Percentiles rank a stretch among this genome's conserved stretches.
Conservation (phyloP, 1,284 basidiomycete species). For the Fomitopsis betulina region DNA sequence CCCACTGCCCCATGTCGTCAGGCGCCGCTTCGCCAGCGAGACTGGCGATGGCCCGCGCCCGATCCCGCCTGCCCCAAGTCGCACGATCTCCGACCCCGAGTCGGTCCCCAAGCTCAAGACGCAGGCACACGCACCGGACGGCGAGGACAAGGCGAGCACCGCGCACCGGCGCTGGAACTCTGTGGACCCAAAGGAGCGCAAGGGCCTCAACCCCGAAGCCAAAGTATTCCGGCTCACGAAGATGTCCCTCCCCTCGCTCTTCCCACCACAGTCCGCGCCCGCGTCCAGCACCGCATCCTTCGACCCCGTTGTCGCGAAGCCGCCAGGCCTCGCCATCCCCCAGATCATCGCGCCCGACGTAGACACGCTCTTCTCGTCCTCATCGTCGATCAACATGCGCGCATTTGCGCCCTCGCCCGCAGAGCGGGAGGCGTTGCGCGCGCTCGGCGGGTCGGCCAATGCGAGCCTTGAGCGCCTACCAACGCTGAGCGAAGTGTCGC, state of each 20-base stretch:
- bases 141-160: constrained; percentile 14
- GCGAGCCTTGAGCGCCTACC: constrained; percentile 70
- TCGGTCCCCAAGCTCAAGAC: constrained; percentile 9
- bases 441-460: constrained; percentile 62
- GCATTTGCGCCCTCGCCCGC: constrained; percentile 81
- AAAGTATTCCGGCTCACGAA: constrained; percentile 67
- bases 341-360: constrained; percentile 38
- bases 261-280: constrained; percentile 4
- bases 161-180: constrained; percentile 50
- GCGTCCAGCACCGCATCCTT: constrained; percentile 4
- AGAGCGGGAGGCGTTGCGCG: constrained; percentile 74
- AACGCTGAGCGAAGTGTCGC: constrained; percentile 58
- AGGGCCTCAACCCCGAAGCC: constrained; percentile 78
- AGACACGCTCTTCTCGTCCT: constrained; percentile 40
- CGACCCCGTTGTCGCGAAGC: constrained; percentile 6
- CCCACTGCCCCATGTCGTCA: constrained; percentile 22
- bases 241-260: constrained; percentile 19
- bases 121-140: constrained; percentile 8
- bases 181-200: constrained; percentile 37
- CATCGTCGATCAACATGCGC: constrained; percentile 40
- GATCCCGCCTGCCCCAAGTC: constrained; percentile 23
- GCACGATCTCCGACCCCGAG: constrained; percentile 39
- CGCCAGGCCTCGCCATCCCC: constrained; percentile 25
- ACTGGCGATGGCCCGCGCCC: constrained; percentile 32
- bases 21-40: constrained; percentile 25